Conservation (phyloP, 2,329 filamentous ascomycete species). For the Hansfordia pulvinata region DNA sequence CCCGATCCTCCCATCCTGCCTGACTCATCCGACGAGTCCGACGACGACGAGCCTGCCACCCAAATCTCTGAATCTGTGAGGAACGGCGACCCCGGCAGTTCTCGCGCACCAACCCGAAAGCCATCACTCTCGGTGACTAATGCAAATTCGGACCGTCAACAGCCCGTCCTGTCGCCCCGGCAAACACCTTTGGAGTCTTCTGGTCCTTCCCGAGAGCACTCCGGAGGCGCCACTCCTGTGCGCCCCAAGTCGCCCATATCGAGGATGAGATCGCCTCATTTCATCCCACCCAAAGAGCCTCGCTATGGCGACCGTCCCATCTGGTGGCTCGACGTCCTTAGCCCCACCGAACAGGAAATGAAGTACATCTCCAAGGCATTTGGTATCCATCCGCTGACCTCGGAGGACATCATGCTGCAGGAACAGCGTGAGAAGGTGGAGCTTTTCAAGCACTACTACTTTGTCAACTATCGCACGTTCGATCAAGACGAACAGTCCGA, state of each 20-base stretch:
- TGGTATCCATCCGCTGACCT: conserved; percentile 87
- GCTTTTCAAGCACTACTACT: conserved; percentile 94
- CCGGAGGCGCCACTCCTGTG: conserved; percentile 2
- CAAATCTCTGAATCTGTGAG: conserved; percentile 12
- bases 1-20: conserved; percentile 69
- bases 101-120: conserved; percentile 30
- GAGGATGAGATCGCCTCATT: too few species aligned
- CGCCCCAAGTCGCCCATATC: conserved; percentile 6
- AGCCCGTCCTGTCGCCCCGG: conserved; percentile 5
- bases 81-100: conserved; percentile 25
- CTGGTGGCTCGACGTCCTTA: conserved; percentile 92
- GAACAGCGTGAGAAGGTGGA: conserved; percentile 97
- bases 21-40: conserved; percentile 57
- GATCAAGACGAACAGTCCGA: conserved; percentile 86
- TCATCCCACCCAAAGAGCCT: neutral
- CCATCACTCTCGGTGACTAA: conserved; percentile 22
- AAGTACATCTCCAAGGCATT: conserved; percentile 85
- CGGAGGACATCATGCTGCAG: conserved; percentile 94
- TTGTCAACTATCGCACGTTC: conserved; percentile 96
- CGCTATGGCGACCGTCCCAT: conserved; percentile 72
- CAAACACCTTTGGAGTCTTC: conserved; percentile 5
- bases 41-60: conserved; percentile 34
- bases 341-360: conserved; percentile 90
- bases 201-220: conserved; percentile 7
- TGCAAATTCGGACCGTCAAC: conserved; percentile 6